Percentiles rank a stretch among this genome's conserved stretches.
These are phyloP conservation scores for Crucibulum laeve DNA, from an alignment of 768 basidiomycete species.

Conservation along the genomic window DNA sequence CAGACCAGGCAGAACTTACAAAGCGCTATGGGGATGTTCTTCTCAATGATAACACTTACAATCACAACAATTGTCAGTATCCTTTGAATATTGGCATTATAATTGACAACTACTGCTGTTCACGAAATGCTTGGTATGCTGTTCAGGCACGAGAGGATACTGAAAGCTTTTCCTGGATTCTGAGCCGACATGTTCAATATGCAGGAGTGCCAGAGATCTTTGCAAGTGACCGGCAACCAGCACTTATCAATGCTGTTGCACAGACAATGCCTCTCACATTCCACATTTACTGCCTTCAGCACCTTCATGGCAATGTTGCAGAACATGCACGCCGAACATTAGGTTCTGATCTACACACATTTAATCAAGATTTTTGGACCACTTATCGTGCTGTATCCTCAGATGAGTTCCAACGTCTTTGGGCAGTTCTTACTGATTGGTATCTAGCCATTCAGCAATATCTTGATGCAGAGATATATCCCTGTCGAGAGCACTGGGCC, in stretches of 20 bases:
- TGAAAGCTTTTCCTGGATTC: slow-evolving; percentile 12
- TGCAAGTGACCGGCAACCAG: slow-evolving; percentile 6
- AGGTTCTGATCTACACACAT: slow-evolving; percentile 14
- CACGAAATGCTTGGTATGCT: slow-evolving; percentile 14
- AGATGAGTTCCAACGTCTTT: slow-evolving; percentile 19
- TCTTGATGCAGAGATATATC: slow-evolving; percentile 22
- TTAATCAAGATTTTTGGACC: slow-evolving; percentile 22
- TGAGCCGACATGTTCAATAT: slow-evolving; percentile 10
- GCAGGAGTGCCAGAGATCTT: slow-evolving; percentile 5
- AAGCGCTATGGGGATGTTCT: slow-evolving; percentile 12
- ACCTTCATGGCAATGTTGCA: slow-evolving; percentile 22
- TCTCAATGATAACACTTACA: slow-evolving; percentile 14
- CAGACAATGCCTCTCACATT: slow-evolving; percentile 8
- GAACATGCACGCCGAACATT: slow-evolving; percentile 14
- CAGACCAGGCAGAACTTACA: not conserved
- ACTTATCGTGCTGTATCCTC: slow-evolving; percentile 24
- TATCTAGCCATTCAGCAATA: slow-evolving; percentile 17
- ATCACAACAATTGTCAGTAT: slow-evolving; percentile 12
- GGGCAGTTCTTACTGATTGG: slow-evolving; percentile 8
- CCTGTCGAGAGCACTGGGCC: slow-evolving; percentile 26
- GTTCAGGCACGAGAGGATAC: slow-evolving; percentile 11
- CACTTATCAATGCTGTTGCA: slow-evolving; percentile 7
- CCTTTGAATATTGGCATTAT: slow-evolving; percentile 13
- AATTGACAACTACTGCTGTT: slow-evolving; percentile 9
- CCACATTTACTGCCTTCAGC: slow-evolving; percentile 27